These are phyloP conservation scores for Penicillium canariense DNA, from an alignment of 495 filamentous ascomycete genomes.

Conservation along the genomic window DNA sequence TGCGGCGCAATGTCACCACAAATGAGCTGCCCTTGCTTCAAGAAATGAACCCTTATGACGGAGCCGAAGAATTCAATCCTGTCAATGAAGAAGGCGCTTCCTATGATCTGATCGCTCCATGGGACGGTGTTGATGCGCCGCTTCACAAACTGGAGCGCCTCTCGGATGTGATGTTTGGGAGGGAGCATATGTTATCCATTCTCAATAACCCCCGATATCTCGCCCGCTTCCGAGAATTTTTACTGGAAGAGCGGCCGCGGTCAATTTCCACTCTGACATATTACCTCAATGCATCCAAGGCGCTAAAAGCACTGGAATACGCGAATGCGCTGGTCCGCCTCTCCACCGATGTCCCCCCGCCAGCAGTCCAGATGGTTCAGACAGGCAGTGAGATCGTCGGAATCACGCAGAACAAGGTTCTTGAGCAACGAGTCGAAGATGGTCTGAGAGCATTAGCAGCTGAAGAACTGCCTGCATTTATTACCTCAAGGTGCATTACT, in stretches of 20 bases:
- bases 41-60: constrained; percentile 25
- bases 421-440: constrained; percentile 57
- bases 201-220: constrained; percentile 67
- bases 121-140: constrained; percentile 25
- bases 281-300: constrained; percentile 66
- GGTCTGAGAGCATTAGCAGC: constrained; percentile 58
- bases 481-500: constrained; percentile 46
- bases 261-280: constrained; percentile 63
- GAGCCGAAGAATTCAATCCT: constrained; percentile 27
- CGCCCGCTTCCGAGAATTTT: constrained; percentile 58
- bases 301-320: constrained; percentile 67
- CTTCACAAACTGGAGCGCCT: constrained; percentile 53
- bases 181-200: constrained; percentile 57
- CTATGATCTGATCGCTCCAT: constrained; percentile 32
- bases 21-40: constrained; percentile 28
- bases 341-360: constrained; percentile 34
- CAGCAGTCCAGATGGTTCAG: constrained; percentile 41
- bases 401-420: constrained; percentile 48
- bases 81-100: constrained; percentile 29
- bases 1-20: constrained; percentile 23
- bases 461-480: constrained; percentile 69
- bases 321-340: constrained; percentile 59
- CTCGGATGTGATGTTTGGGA: constrained; percentile 63
- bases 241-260: constrained; percentile 69
- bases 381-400: constrained; percentile 42